Evolutionary conservation across 1,139 yeast species (phyloP).

Genomic region (Lodderomyces orthopsilosis): DNA sequence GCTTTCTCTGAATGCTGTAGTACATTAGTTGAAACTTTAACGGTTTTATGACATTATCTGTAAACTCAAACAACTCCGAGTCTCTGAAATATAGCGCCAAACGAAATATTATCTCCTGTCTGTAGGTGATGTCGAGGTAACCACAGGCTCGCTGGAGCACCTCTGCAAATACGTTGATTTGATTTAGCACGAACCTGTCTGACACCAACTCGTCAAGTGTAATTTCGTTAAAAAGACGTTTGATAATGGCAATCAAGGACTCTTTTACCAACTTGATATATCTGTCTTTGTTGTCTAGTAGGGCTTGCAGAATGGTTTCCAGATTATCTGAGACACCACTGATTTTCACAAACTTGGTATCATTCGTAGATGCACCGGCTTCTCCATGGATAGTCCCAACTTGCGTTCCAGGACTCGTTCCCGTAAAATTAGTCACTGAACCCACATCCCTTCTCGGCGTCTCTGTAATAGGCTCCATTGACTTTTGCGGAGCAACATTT

Average conservation of each 20-base stretch:
- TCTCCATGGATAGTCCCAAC: too few relatives aligned
- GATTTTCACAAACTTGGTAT: too few relatives aligned
- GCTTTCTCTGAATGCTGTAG: neutral
- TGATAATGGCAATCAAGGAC: conserved; percentile 2
- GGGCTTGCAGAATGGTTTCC: neutral
- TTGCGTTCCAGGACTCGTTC: neutral
- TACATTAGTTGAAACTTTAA: conserved; percentile 2
- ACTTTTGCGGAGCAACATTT: neutral
- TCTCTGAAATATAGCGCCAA: conserved; percentile 3
- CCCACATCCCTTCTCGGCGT: neutral
- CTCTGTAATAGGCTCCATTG: neutral
- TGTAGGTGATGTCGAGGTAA: neutral
- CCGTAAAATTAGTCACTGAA: neutral
- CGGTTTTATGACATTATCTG: neutral
- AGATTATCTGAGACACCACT: too few relatives aligned
- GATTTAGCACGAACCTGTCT: neutral
- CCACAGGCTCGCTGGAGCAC: neutral
- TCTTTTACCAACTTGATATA: conserved; percentile 4
- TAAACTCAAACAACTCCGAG: conserved; percentile 1
- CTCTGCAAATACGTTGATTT: conserved; percentile 1
- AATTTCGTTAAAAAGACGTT: neutral
- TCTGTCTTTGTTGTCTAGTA: neutral
- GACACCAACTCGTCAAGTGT: neutral
- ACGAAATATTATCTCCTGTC: neutral
- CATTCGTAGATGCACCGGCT: too few relatives aligned